These are phyloP conservation scores for Thermomyces lanuginosus DNA, from an alignment of 2,329 filamentous ascomycete genomes.

Conservation along the genomic window DNA sequence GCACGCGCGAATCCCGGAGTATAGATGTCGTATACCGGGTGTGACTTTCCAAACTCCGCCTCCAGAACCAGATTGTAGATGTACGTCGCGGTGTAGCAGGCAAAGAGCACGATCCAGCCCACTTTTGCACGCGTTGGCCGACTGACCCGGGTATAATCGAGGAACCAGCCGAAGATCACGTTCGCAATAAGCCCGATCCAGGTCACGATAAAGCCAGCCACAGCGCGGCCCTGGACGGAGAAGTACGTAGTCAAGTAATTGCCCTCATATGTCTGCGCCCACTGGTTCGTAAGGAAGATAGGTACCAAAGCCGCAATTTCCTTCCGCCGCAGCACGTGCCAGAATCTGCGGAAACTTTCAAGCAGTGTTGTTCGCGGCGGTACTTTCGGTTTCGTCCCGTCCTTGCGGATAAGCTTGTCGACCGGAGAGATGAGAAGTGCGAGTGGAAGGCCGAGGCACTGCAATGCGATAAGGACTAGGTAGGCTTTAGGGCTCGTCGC, in stretches of 20 bases:
- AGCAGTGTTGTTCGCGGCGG: background rate
- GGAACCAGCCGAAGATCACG: background rate
- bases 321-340: constrained; percentile 22
- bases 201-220: constrained; percentile 1
- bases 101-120: constrained; percentile 1
- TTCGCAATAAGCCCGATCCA: background rate
- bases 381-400: constrained; percentile 13
- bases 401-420: constrained; percentile 27
- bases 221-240: background rate
- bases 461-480: constrained; percentile 26
- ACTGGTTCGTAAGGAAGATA: constrained; percentile 33
- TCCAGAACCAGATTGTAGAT: constrained; percentile 1
- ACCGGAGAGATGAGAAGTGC: constrained; percentile 29
- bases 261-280: constrained; percentile 35
- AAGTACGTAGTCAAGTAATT: constrained; percentile 27
- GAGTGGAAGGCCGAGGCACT: constrained; percentile 31
- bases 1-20: constrained; percentile 1
- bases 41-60: background rate
- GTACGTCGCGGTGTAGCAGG: background rate
- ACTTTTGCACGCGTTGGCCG: background rate
- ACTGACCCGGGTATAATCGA: background rate
- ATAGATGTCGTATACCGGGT: background rate
- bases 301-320: constrained; percentile 34
- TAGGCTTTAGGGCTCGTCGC: constrained; percentile 29
- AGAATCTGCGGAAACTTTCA: constrained; percentile 19